Evolutionary conservation across 1,139 yeast genomes (phyloP).

Genomic region (Suzukiozyma palmioleophila): DNA sequence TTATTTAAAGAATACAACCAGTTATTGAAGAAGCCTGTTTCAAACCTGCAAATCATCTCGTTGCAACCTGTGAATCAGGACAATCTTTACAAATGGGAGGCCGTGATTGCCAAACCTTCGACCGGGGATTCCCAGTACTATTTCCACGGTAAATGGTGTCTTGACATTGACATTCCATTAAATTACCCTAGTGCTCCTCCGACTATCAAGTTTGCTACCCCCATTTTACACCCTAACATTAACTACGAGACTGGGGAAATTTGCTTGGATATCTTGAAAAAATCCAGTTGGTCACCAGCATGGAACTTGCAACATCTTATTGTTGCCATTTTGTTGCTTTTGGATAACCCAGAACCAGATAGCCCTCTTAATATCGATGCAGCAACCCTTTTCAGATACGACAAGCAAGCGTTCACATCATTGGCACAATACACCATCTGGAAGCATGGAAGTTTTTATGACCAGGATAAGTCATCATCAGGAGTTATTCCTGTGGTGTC

Average conservation of each 20-base stretch:
- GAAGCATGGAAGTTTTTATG: constrained; percentile 26
- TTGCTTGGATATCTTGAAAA: constrained; percentile 73
- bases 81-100: constrained; percentile 55
- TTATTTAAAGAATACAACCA: constrained; percentile 25
- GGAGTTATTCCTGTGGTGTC: constrained; percentile 4
- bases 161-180: constrained; percentile 46
- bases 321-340: constrained; percentile 63
- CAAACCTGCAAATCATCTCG: constrained; percentile 33
- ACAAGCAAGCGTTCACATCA: constrained; percentile 53
- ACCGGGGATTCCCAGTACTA: constrained; percentile 38
- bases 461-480: constrained; percentile 1
- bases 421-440: constrained; percentile 60
- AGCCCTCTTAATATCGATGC: constrained; percentile 83
- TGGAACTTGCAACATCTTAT: constrained; percentile 75
- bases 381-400: constrained; percentile 66
- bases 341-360: constrained; percentile 79
- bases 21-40: constrained; percentile 18
- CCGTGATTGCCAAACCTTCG: constrained; percentile 54
- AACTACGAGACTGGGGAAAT: constrained; percentile 69
- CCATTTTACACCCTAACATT: constrained; percentile 75
- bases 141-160: constrained; percentile 53
- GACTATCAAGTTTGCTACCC: constrained; percentile 44
- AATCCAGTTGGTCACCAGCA: constrained; percentile 78
- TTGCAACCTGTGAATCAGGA: constrained; percentile 44
- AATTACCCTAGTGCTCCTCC: constrained; percentile 76